Evolutionary conservation across 2,329 filamentous ascomycete species (phyloP).

Genomic region (Fusarium sp.): DNA sequence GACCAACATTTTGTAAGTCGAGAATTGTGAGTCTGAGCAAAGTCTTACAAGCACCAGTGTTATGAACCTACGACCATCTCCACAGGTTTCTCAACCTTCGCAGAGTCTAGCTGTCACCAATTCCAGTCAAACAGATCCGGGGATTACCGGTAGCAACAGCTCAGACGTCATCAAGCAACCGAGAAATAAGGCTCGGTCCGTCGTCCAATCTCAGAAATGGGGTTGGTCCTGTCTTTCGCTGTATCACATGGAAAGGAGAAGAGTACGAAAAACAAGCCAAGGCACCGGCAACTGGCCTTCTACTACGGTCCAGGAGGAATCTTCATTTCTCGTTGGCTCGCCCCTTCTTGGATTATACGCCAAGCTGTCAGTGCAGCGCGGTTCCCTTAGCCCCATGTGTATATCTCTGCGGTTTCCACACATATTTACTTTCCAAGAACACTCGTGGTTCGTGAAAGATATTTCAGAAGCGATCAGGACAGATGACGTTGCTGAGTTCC

Average conservation of each 20-base stretch:
- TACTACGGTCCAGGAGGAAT: neutral
- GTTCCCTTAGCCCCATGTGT: conserved; percentile 1
- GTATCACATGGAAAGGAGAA: neutral
- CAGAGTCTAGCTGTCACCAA: neutral
- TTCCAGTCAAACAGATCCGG: neutral
- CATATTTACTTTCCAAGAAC: neutral
- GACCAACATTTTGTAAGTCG: conserved; percentile 16
- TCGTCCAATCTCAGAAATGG: neutral
- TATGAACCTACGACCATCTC: conserved; percentile 5
- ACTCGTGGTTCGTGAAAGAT: neutral
- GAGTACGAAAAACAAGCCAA: neutral
- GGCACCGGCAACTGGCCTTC: neutral
- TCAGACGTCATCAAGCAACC: neutral
- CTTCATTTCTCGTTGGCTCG: conserved; percentile 13
- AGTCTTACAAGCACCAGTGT: neutral
- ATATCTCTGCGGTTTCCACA: conserved; percentile 5
- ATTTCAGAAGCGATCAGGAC: neutral
- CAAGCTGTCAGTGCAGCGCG: conserved; percentile 5
- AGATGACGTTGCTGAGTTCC: neutral
- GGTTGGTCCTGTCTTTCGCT: neutral
- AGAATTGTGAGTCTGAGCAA: neutral
- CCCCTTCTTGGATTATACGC: conserved; percentile 3
- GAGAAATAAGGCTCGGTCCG: neutral
- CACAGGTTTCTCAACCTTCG: neutral
- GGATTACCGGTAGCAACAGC: neutral